Conservation (phyloP, 441 rosid species). For the Gossypium schwendimanii region DNA sequence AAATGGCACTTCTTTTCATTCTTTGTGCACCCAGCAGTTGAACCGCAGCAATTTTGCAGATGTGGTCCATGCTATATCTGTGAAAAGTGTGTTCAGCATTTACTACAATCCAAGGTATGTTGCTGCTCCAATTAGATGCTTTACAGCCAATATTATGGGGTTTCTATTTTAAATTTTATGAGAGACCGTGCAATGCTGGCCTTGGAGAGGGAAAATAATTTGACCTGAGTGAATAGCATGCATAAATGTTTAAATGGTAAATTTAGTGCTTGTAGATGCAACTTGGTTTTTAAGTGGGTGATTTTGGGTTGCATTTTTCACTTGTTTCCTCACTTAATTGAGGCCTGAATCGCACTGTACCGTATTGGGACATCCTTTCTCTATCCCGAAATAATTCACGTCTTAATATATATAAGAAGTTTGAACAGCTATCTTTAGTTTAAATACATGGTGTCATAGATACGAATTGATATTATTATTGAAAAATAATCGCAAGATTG, state of each 20-base stretch:
- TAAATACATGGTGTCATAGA: not conserved
- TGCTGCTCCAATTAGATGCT: not conserved
- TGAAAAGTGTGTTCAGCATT: constrained; percentile 51
- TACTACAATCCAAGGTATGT: constrained; percentile 85
- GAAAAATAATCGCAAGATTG: not conserved
- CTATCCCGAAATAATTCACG: not conserved
- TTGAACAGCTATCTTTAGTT: not conserved
- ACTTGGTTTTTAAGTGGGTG: not conserved
- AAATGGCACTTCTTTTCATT: constrained; percentile 38
- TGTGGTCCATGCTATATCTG: constrained; percentile 57
- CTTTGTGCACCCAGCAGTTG: constrained; percentile 40
- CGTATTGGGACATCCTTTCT: not conserved
- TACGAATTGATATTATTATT: not conserved
- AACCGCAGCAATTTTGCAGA: constrained; percentile 51
- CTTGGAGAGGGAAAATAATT: not conserved
- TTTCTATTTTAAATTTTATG: not conserved
- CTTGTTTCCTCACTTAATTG: not conserved
- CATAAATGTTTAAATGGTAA: not conserved
- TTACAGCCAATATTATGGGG: not conserved
- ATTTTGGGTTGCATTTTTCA: not conserved
- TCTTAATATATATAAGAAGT: not conserved
- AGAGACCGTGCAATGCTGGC: not conserved
- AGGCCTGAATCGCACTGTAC: not conserved
- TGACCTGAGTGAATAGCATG: not conserved
- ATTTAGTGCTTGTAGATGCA: not conserved